phyloP scores from a whole-genome alignment of 1,284 basidiomycete genomes.

The Malassezia sympodialis region DNA sequence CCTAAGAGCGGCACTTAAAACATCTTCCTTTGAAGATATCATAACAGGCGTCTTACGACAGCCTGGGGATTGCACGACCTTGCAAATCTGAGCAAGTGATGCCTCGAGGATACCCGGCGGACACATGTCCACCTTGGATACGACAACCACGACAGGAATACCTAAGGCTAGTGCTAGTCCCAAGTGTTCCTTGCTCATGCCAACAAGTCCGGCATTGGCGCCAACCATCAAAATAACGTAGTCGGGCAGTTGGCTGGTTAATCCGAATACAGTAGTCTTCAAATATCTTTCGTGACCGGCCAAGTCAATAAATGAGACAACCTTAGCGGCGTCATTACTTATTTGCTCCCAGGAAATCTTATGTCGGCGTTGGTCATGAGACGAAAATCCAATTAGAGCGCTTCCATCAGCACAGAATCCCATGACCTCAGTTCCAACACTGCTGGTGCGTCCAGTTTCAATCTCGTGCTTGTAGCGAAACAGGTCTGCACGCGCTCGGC shows the following conservation, averaged over 20 bases:
- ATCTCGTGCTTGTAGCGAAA: constrained; percentile 97
- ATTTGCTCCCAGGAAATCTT: constrained; percentile 74
- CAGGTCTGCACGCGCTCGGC: constrained; percentile 77
- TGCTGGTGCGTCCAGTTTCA: constrained; percentile 86
- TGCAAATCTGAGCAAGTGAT: constrained; percentile 81
- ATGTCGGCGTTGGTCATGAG: constrained; percentile 23
- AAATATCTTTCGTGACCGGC: constrained; percentile 50
- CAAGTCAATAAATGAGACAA: constrained; percentile 71
- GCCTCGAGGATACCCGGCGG: constrained; percentile 78
- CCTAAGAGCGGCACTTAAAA: constrained; percentile 34
- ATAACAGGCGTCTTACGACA: constrained; percentile 53
- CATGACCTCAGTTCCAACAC: constrained; percentile 83
- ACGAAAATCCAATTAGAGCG: constrained; percentile 22
- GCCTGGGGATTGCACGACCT: constrained; percentile 85
- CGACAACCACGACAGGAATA: constrained; percentile 84
- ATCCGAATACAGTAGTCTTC: constrained; percentile 84
- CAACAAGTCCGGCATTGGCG: constrained; percentile 83
- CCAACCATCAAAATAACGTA: constrained; percentile 94
- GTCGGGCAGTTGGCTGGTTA: constrained; percentile 86
- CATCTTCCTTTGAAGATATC: constrained; percentile 26
- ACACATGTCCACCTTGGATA: constrained; percentile 99
- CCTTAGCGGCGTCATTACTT: constrained; percentile 78
- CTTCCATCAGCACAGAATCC: constrained; percentile 36
- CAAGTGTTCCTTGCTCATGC: constrained; percentile 88
- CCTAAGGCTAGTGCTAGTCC: constrained; percentile 86